Base-by-base conservation (phyloP, 2,329 filamentous ascomycete genomes). In the Penicillium sp. region DNA sequence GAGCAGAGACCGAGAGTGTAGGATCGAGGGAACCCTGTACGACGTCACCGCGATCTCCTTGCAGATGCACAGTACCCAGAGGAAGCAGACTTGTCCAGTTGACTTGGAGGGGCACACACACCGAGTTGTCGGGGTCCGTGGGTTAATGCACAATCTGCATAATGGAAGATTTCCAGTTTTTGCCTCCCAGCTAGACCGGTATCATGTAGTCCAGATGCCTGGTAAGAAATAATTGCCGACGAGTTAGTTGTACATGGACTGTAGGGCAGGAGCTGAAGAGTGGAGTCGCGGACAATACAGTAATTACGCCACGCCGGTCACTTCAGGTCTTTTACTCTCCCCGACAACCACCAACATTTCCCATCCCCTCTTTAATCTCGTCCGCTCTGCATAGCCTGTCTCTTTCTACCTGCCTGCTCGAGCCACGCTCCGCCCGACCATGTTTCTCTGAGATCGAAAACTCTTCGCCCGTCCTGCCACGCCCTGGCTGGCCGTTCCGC, bases 381-480 rank as follows among this genome's bases (percentile, higher is more conserved):
- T 39, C 18, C n/a, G 7, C 33, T 36, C 25, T 41, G 20, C 39
- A 41, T 41, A 41, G 22, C n/a, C 50, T 41, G 24, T 22, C 14
- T 38, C 35, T 20, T 38, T 38, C n/a, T 20, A 16, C 11, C 33
- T 5, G 5, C 46, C 35, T 38, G 44, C 48, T 46, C 18, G 8
- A 20, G 28, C 28, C 28, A 49, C 33, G 35, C 20, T 44, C 30
- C 31, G 31, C 28, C 31, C 42, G 48, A 57, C 38, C 42, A 60
- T 61, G 58, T 58, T 56, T 35, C 49, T 51, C 50, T 38, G n/a
- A 18, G 49, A 53, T 36, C 58, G 50, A 60, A 57, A n/a, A 10
- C 20, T 10, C 11, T 38, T 20, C 35, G 35, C 22, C 44, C 22
- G 39, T 48, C 47, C 36, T 51, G 48, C 50, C 46, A 48, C 42